Evolutionary conservation across 2,329 filamentous ascomycete species (phyloP).

Genomic region (Domatiomyces globalis): DNA sequence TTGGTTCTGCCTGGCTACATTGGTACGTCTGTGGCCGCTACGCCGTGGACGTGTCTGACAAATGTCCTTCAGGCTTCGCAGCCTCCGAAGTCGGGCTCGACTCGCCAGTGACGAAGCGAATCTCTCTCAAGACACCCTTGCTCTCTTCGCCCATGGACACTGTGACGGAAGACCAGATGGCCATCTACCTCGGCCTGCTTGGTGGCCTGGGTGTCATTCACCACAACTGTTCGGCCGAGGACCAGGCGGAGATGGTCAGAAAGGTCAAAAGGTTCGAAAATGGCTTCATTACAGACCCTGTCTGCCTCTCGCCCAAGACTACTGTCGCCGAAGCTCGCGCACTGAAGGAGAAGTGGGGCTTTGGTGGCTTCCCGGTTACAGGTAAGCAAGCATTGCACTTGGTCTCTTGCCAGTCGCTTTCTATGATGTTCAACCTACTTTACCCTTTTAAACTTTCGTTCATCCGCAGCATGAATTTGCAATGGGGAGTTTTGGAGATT

Average conservation of each 20-base stretch:
- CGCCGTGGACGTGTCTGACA: slow-evolving; percentile 8
- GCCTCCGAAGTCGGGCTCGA: slow-evolving; percentile 80
- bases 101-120: slow-evolving; percentile 85
- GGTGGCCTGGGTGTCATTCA: slow-evolving; percentile 68
- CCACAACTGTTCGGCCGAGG: slow-evolving; percentile 97
- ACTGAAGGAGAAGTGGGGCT: slow-evolving; percentile 95
- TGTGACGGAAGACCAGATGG: slow-evolving; percentile 98
- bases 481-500: slow-evolving; percentile 80
- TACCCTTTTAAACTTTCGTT: slow-evolving; percentile 97
- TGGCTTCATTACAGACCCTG: slow-evolving; percentile 91
- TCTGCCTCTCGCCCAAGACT: slow-evolving; percentile 75
- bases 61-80: slow-evolving; percentile 53
- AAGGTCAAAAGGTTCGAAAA: slow-evolving; percentile 99
- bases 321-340: slow-evolving; percentile 84
- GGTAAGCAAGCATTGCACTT: slow-evolving; percentile 48
- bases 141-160: slow-evolving; percentile 99
- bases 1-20: slow-evolving; percentile 93
- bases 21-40: slow-evolving; percentile 35
- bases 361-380: slow-evolving; percentile 95
- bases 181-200: slow-evolving; percentile 63
- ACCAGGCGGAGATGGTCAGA: slow-evolving; percentile 95
- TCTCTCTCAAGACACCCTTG: slow-evolving; percentile 90
- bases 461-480: slow-evolving; percentile 87
- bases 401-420: slow-evolving; percentile 16
- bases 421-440: slow-evolving; percentile 59